Evolutionary conservation across 108 stramenopile species (phyloP).

Genomic region (Fragilaria crotonensis): DNA sequence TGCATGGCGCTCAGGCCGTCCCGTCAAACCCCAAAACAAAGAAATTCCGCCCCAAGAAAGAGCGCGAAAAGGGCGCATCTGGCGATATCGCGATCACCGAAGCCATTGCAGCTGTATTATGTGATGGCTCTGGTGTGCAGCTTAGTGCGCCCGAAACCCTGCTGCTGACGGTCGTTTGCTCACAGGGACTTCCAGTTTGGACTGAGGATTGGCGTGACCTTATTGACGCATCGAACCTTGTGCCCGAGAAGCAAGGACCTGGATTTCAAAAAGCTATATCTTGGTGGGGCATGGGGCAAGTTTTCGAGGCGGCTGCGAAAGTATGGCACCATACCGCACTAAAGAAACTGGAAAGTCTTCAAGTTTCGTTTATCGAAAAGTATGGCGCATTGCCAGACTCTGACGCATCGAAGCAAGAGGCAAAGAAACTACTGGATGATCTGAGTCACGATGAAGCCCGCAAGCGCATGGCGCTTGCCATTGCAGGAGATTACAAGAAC

Average conservation of each 20-base stretch:
- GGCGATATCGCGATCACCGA: slow-evolving; percentile 28
- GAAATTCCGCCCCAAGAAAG: no score
- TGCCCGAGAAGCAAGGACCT: slow-evolving; percentile 5
- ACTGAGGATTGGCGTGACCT: slow-evolving; percentile 30
- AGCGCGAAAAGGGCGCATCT: not conserved
- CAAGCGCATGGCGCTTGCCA: not conserved
- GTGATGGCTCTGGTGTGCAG: slow-evolving; percentile 2
- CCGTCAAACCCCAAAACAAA: not conserved
- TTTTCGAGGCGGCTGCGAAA: slow-evolving; percentile 26
- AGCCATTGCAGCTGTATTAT: slow-evolving; percentile 9
- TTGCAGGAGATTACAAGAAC: slow-evolving; percentile 16
- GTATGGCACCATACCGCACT: slow-evolving; percentile 28
- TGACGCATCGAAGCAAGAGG: not conserved
- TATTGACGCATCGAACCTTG: not conserved
- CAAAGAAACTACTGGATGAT: not conserved
- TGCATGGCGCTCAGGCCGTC: not conserved
- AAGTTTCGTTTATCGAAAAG: no score
- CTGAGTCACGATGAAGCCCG: no score
- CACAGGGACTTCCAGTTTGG: slow-evolving; percentile 49
- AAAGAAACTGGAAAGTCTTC: not conserved
- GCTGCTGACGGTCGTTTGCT: slow-evolving; percentile 43
- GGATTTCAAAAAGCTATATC: slow-evolving; percentile 1
- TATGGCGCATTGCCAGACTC: not conserved
- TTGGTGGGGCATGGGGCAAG: slow-evolving; percentile 22
- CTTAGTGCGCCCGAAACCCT: slow-evolving; percentile 48